Base-by-base conservation (phyloP, 495 filamentous ascomycete genomes). In the Aspergillus egyptiacus region DNA sequence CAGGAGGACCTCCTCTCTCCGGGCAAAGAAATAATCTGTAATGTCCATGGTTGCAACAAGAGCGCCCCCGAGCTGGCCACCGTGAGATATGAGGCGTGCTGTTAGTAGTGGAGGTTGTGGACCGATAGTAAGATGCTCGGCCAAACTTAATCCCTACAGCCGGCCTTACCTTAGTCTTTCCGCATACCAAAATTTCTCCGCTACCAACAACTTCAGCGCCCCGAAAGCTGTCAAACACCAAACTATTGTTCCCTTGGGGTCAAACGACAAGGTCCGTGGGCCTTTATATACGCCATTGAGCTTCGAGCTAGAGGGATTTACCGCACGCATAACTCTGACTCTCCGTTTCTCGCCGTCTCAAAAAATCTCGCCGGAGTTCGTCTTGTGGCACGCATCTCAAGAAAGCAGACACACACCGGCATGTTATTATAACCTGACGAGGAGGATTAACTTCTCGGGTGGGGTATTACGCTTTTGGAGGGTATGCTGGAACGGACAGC, bases 401-500 rank as follows among this genome's bases (percentile, higher is more conserved):
- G 19, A 42, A 41, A 56, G 56, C 14, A 15, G 13, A 8, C 11
- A 31, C 9, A 4, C 35, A 35, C 38, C 61, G 61, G 65, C 63
- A 70, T 61, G 59, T 56, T 62, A 58, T 58, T 44, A 31, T 45
- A 50, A 50, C 30, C 28, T 49, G 22, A 35, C 55, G 46, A 36
- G 46, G 20, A 42, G 45, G 53, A 63, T 60, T 63, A 61, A 67
- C 49, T 57, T 53, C 32, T 61, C 47, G 55, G 62, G 56, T 60
- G 53, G 52, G 65, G 46, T 64, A 66, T 50, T 37, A 66, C 37
- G 73, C 33, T 71, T 81, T 56, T 71, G 67, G 17, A 25, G 70
- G 74, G 74, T 61, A 94, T 94, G 88, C 84, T 91, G 68, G 87
- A 94, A 84, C 84, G 83, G 65, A 85, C 84, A 46, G 80, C 81